Evolutionary conservation across 495 filamentous ascomycete species (phyloP).

Genomic region (Parathielavia hyrcaniae): DNA sequence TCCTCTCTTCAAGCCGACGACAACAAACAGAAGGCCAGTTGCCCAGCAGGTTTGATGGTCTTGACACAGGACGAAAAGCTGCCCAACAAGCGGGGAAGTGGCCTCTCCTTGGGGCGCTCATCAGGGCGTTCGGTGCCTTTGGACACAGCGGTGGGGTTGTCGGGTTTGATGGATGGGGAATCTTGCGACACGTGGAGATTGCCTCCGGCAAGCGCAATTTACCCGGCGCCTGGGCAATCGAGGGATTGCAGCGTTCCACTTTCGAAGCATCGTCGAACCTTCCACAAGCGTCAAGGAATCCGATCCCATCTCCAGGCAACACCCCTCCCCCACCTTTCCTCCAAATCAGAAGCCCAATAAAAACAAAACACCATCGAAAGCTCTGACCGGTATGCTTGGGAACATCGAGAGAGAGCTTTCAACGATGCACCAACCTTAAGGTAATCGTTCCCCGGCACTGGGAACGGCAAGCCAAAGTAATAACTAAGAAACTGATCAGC

Average conservation of each 20-base stretch:
- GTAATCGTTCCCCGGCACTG: too few species aligned
- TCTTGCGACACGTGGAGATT: slow-evolving; percentile 14
- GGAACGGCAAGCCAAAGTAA: too few species aligned
- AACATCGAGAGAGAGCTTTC: too few species aligned
- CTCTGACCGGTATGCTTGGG: too few species aligned
- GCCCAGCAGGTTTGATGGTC: background rate
- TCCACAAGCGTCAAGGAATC: background rate
- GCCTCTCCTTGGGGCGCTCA: background rate
- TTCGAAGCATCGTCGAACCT: slow-evolving; percentile 15
- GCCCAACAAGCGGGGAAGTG: background rate
- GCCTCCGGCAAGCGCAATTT: slow-evolving; percentile 4
- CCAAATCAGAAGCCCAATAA: background rate
- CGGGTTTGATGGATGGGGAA: background rate
- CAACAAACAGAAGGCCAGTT: background rate
- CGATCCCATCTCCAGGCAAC: background rate
- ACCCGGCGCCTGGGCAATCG: slow-evolving; percentile 5
- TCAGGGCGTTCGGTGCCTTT: background rate
- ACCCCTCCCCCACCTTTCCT: background rate
- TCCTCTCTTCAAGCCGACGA: background rate
- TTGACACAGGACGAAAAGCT: background rate
- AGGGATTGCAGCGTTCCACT: slow-evolving; percentile 4
- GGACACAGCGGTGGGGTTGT: too few species aligned
- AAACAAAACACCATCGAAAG: too few species aligned
- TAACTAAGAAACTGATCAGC: too few species aligned
- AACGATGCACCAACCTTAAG: too few species aligned